Conservation (phyloP, 495 filamentous ascomycete genomes). For the Polyplosphaeria fusca region DNA sequence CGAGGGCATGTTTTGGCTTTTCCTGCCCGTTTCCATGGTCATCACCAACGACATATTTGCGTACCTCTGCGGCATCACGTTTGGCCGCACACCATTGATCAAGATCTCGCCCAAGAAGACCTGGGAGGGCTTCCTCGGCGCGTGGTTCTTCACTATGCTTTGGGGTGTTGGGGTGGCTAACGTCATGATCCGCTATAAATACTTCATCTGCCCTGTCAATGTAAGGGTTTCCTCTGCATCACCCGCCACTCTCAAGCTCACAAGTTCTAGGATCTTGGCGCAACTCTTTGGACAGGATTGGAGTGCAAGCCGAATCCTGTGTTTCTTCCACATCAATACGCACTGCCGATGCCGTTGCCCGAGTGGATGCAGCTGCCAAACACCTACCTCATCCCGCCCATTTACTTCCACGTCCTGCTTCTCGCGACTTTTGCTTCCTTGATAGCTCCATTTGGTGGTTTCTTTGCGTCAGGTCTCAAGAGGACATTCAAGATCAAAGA, state of each 20-base stretch:
- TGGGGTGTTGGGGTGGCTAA: conserved; percentile 83
- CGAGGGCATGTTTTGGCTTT: conserved; percentile 99
- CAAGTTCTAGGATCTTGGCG: conserved; percentile 69
- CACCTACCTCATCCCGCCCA: conserved; percentile 69
- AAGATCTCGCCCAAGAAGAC: conserved; percentile 99
- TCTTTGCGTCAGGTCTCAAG: conserved; percentile 97
- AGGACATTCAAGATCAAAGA: conserved; percentile 99
- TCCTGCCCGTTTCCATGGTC: conserved; percentile 89
- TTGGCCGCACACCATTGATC: conserved; percentile 94
- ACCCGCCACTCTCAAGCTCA: conserved; percentile 18
- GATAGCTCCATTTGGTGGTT: conserved; percentile 96
- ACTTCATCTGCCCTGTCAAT: conserved; percentile 97
- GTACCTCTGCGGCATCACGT: conserved; percentile 95
- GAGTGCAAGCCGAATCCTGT: conserved; percentile 90
- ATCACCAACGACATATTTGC: conserved; percentile 99
- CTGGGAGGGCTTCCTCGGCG: conserved; percentile 95
- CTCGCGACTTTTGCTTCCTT: conserved; percentile 94
- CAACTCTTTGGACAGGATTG: conserved; percentile 87
- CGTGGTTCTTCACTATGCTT: conserved; percentile 90
- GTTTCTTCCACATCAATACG: conserved; percentile 76
- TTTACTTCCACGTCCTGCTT: conserved; percentile 90
- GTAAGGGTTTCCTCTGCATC: conserved; percentile 44
- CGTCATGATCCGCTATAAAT: conserved; percentile 84
- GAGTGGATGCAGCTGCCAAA: conserved; percentile 41
- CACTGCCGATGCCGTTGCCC: conserved; percentile 69